These are phyloP conservation scores for Calonectria ilicicola DNA, from an alignment of 2,329 filamentous ascomycete genomes.

Conservation along the genomic window DNA sequence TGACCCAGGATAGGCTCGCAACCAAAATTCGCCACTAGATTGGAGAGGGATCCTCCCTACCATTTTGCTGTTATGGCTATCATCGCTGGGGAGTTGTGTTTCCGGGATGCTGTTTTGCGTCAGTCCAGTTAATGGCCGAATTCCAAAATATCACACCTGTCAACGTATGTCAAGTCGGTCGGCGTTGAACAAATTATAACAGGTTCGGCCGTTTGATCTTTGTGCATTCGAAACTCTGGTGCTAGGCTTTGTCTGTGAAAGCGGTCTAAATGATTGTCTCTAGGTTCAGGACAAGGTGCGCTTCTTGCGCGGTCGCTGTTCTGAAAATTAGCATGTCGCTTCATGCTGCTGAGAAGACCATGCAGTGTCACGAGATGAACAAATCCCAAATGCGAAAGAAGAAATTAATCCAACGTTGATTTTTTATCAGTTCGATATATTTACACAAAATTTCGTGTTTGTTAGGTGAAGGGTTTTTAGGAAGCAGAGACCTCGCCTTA, in stretches of 20 bases:
- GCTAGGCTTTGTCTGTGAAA: neutral
- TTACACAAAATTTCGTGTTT: neutral
- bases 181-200: neutral
- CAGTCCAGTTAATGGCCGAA: neutral
- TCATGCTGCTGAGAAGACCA: neutral
- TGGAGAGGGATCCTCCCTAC: too few species aligned
- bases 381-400: neutral
- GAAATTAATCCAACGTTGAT: neutral
- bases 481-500: neutral
- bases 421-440: neutral
- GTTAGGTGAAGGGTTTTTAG: too few species aligned
- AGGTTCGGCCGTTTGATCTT: neutral
- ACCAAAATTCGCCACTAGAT: neutral
- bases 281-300: neutral
- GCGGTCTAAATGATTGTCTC: neutral
- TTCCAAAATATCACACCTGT: constrained; percentile 26
- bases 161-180: constrained; percentile 31
- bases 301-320: constrained; percentile 8
- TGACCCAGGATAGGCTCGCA: too few species aligned
- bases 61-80: neutral
- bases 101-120: constrained; percentile 31
- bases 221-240: neutral
- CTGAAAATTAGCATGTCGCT: neutral
- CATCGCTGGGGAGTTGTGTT: constrained; percentile 24
- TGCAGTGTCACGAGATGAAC: too few species aligned